Evolutionary conservation across 2,329 filamentous ascomycete genomes (phyloP).

Genomic region (Pseudogymnoascus sp.): DNA sequence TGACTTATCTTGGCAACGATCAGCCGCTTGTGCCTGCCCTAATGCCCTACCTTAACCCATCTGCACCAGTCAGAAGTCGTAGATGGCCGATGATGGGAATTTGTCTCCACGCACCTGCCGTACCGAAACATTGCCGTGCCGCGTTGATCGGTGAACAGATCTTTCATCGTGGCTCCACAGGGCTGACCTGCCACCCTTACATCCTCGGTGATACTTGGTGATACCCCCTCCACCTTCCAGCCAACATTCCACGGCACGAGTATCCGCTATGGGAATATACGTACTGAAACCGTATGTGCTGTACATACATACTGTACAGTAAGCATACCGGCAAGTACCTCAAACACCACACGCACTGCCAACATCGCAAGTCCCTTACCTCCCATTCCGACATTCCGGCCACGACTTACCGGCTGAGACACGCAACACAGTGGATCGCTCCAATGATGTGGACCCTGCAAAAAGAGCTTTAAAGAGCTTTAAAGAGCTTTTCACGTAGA

Average conservation of each 20-base stretch:
- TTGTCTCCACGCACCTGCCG: background rate
- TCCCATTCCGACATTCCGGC: background rate
- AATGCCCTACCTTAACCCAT: background rate
- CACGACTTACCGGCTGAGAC: background rate
- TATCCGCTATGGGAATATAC: background rate
- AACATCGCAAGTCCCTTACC: background rate
- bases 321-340: background rate
- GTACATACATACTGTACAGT: background rate
- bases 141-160: background rate
- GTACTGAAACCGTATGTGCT: background rate
- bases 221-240: background rate
- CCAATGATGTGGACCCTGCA: background rate
- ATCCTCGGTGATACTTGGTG: background rate
- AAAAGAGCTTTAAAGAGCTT: background rate
- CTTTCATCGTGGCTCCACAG: background rate
- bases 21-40: slow-evolving; percentile 1
- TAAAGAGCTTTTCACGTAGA: background rate
- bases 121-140: slow-evolving; percentile 5
- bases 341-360: background rate
- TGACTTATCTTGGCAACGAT: background rate
- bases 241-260: background rate
- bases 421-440: background rate
- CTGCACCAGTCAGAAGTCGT: background rate
- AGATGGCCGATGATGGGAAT: background rate
- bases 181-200: background rate